A percentile compares a stretch with the other conserved stretches of the same genome.
Conservation (phyloP, 345 rosid species). For the Salix udensis region DNA sequence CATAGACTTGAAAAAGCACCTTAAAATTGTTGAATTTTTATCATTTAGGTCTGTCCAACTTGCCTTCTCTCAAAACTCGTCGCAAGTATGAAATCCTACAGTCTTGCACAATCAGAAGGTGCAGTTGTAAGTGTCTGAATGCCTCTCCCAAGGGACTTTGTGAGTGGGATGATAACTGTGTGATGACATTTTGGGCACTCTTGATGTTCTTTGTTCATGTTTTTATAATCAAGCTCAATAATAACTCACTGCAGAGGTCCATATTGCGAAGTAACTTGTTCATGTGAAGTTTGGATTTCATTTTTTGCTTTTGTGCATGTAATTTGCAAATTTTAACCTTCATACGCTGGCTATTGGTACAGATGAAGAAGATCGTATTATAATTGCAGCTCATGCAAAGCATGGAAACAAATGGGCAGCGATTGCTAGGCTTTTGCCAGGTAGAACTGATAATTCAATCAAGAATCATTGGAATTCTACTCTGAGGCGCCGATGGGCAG, state of each 20-base stretch:
- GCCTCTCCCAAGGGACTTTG: neutral
- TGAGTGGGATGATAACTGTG: neutral
- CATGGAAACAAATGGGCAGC: constrained; percentile 96
- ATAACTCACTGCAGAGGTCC: neutral
- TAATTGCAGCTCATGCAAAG: constrained; percentile 57
- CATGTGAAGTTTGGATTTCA: neutral
- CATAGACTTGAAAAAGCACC: neutral
- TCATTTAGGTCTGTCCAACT: neutral
- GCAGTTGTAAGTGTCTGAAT: neutral
- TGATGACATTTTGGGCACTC: neutral
- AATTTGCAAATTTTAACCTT: neutral
- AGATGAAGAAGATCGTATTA: constrained; percentile 81
- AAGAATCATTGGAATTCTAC: constrained; percentile 96
- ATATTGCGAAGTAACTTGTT: neutral
- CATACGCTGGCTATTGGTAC: constrained; percentile 20
- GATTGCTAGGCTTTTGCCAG: constrained; percentile 70
- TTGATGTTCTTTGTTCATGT: neutral
- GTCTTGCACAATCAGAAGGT: neutral
- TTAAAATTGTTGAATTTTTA: neutral
- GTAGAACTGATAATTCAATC: constrained; percentile 85
- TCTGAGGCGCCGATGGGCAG: constrained; percentile 51
- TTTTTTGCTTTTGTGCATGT: neutral
- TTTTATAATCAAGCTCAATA: neutral
- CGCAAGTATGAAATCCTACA: neutral
- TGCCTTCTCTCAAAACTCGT: neutral